Evolutionary conservation across 371 early-diverging fungal genomes (phyloP), one percentile per base, ranked within the genome.

Genomic region (Rhizopus arrhizus): DNA sequence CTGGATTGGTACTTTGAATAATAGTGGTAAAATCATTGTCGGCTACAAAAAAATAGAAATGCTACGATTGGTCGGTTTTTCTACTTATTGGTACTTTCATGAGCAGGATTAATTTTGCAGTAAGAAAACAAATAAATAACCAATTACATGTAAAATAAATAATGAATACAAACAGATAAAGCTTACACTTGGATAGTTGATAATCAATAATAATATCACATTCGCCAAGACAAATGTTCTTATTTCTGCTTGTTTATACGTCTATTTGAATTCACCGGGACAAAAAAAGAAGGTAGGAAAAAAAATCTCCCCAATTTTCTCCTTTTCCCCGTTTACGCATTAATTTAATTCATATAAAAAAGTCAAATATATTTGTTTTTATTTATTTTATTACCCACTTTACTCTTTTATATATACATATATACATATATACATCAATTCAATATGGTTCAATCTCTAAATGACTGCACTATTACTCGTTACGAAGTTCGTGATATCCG

Each of bases 401-500:
- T 22, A 22, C 22, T 22, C 22, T 22, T 22, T 22, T 22, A 22
- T 22, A 22, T 22, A 22, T 22, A 22, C 2, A 22, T 2, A 51
- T 22, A 22, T 22, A 22, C 2, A 22, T 22, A 22, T 22, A 22
- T 2, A 51, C 34, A 45, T 11, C 16, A 45, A 28, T 15, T 43
- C 16, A 47, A 38, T 16, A 36, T 60, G 54, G 53, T 53, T 45
- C 61, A 53, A 45, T 8, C 50, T 16, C 41, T 65, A 4, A 35
- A 55, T 49, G 61, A 65, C 28, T 53, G 57, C 53, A 69, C 64
- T 36, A 81, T 81, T 34, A 72, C 73, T 38, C 62, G 59, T 22
- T 81, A 75, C 34, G 74, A 81, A 71, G 68, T 77, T 22, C 69
- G 63, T 47, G 81, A 81, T 61, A 75, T 81, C 35, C 81, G 81